Percentiles rank a stretch among this genome's conserved stretches.
Conservation (phyloP, 2,329 filamentous ascomycete genomes). For the Neoarthrinium moseri region DNA sequence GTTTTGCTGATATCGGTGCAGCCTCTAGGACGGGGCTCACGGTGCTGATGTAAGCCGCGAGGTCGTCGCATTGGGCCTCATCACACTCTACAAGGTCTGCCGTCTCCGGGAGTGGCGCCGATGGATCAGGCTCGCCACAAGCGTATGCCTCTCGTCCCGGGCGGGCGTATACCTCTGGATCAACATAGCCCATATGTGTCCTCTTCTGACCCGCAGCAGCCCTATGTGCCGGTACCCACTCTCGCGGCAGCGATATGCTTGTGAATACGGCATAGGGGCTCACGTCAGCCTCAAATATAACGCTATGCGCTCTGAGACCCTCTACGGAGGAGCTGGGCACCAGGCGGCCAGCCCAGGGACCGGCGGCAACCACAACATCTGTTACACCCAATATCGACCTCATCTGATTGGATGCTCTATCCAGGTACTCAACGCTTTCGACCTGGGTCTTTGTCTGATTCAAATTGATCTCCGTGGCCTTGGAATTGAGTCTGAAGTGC, state of each 20-base stretch:
- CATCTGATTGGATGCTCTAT: slow-evolving; percentile 39
- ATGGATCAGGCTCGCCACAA: slow-evolving; percentile 84
- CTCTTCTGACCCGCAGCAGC: slow-evolving; percentile 46
- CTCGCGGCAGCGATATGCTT: slow-evolving; percentile 70
- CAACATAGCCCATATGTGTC: slow-evolving; percentile 61
- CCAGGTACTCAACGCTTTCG: slow-evolving; percentile 59
- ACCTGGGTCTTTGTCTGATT: slow-evolving; percentile 52
- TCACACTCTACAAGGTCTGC: slow-evolving; percentile 77
- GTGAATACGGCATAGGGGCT: slow-evolving; percentile 82
- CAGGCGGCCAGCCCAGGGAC: slow-evolving; percentile 62
- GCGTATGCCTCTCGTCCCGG: slow-evolving; percentile 90
- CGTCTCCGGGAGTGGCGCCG: slow-evolving; percentile 71
- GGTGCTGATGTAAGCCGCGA: slow-evolving; percentile 72
- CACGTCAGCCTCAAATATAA: slow-evolving; percentile 63
- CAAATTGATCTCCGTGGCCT: slow-evolving; percentile 63
- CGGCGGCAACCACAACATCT: slow-evolving; percentile 55
- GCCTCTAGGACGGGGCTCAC: slow-evolving; percentile 66
- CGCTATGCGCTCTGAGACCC: slow-evolving; percentile 62
- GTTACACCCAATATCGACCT: slow-evolving; percentile 43
- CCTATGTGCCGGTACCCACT: slow-evolving; percentile 56
- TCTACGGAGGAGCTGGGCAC: slow-evolving; percentile 58
- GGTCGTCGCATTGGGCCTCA: slow-evolving; percentile 75
- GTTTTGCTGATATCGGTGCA: slow-evolving; percentile 68
- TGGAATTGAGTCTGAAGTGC: slow-evolving; percentile 63
- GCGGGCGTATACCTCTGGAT: slow-evolving; percentile 91